Percentiles rank a stretch among this genome's conserved stretches.
These are phyloP conservation scores for Monosporascus cannonballus DNA, from an alignment of 2,329 filamentous ascomycete genomes.

Conservation along the genomic window DNA sequence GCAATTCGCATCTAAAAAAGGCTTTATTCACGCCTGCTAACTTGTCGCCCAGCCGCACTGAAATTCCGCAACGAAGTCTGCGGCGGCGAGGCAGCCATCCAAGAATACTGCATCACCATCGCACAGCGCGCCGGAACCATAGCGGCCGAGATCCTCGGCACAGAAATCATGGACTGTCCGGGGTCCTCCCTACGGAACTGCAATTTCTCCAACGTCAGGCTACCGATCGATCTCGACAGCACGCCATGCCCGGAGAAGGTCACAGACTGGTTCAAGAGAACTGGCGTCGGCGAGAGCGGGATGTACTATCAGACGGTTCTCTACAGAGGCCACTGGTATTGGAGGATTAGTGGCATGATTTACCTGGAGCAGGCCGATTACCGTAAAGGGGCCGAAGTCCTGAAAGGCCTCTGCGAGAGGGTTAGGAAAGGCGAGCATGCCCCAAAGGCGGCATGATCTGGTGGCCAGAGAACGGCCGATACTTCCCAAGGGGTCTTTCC, in stretches of 20 bases:
- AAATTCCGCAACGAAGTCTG: constrained; percentile 50
- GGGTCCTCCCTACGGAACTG: constrained; percentile 36
- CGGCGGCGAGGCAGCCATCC: constrained; percentile 53
- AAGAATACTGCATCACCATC: constrained; percentile 43
- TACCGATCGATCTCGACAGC: constrained; percentile 35
- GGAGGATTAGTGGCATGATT: constrained; percentile 56
- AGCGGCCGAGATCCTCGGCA: constrained; percentile 46
- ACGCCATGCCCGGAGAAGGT: constrained; percentile 31
- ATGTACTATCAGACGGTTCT: constrained; percentile 52
- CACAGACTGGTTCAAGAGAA: constrained; percentile 38
- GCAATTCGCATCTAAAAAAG: not conserved
- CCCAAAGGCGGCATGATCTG: not conserved
- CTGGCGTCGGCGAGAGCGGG: constrained; percentile 34
- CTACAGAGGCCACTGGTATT: constrained; percentile 52
- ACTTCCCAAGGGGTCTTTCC: not conserved
- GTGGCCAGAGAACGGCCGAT: not conserved
- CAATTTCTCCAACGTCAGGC: constrained; percentile 50
- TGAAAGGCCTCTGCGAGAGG: constrained; percentile 29
- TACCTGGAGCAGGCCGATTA: constrained; percentile 61
- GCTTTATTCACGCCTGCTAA: not conserved
- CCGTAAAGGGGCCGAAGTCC: constrained; percentile 15
- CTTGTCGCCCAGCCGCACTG: constrained; percentile 38
- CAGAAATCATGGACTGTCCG: constrained; percentile 49
- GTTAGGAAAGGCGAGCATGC: constrained; percentile 34
- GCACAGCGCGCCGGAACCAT: constrained; percentile 44